phyloP scores from a whole-genome alignment of 106 monocot genomes.

The Xerophyta viscosa region DNA sequence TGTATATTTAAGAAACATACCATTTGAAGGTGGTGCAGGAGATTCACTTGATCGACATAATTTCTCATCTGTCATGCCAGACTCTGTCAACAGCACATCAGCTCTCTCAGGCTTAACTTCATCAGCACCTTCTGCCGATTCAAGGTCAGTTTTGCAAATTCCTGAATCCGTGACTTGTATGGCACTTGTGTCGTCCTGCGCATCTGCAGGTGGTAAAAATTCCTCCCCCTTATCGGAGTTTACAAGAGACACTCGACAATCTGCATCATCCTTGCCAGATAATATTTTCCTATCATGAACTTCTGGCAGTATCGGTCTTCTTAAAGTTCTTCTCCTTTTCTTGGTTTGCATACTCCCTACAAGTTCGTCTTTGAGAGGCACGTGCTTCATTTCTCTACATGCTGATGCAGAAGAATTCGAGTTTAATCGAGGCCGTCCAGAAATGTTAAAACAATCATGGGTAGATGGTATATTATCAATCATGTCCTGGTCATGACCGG shows the following conservation, averaged over 20 bases:
- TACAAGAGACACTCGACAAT: not conserved
- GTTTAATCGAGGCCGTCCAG: not conserved
- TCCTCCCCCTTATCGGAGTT: not conserved
- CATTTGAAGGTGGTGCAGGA: slow-evolving; percentile 8
- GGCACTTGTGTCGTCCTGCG: not conserved
- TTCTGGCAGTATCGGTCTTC: not conserved
- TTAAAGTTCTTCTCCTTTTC: not conserved
- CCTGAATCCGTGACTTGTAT: not conserved
- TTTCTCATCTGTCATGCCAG: slow-evolving; percentile 2
- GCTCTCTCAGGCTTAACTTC: slow-evolving; percentile 3
- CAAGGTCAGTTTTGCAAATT: not conserved
- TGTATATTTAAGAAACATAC: slow-evolving; percentile 30
- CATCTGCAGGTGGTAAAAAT: not conserved
- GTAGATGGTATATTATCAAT: not conserved
- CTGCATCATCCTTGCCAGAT: not conserved
- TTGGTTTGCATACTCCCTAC: not conserved
- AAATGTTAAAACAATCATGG: not conserved
- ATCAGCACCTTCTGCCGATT: not conserved
- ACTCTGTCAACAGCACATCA: not conserved
- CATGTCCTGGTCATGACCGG: not conserved
- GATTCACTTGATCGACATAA: slow-evolving; percentile 3
- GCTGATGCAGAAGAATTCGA: not conserved
- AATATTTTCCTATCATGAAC: not conserved
- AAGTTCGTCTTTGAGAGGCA: not conserved
- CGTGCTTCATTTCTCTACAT: not conserved